Conservation (phyloP, 2,329 filamentous ascomycete genomes). For the Septoria linicola region DNA sequence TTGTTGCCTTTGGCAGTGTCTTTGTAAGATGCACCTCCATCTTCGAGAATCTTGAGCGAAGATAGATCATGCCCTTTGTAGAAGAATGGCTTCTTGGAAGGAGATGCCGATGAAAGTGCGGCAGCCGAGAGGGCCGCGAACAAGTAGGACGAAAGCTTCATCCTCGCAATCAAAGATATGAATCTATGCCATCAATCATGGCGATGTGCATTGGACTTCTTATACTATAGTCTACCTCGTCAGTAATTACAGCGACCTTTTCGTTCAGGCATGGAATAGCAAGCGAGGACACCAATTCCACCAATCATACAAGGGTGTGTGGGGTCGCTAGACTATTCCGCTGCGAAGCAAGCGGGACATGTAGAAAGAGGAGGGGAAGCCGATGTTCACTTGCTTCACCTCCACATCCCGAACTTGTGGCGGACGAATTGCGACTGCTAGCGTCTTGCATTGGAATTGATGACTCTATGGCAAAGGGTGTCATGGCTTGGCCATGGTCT, state of each 20-base stretch:
- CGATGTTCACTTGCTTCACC: neutral
- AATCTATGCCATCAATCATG: neutral
- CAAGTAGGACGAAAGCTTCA: neutral
- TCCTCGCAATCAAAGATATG: neutral
- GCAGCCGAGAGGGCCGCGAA: neutral
- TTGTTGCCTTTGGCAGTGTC: conserved; percentile 40
- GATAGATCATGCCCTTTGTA: conserved; percentile 45
- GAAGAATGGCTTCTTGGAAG: conserved; percentile 26
- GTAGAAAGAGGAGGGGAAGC: neutral
- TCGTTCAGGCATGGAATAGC: neutral
- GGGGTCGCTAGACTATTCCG: too few relatives aligned
- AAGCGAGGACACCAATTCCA: neutral
- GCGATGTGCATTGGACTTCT: neutral
- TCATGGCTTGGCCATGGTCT: too few relatives aligned
- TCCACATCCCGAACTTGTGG: neutral
- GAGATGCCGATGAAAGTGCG: neutral
- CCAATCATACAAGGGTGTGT: neutral
- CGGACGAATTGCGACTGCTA: neutral
- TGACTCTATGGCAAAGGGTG: too few relatives aligned
- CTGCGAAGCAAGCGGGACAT: too few relatives aligned
- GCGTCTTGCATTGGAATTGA: neutral
- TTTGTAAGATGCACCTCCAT: conserved; percentile 40
- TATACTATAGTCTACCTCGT: neutral
- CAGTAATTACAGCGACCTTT: neutral
- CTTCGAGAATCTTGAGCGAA: conserved; percentile 40